These are phyloP conservation scores for Ailanthus altissimus DNA, from an alignment of 345 rosid genomes.

Conservation along the genomic window DNA sequence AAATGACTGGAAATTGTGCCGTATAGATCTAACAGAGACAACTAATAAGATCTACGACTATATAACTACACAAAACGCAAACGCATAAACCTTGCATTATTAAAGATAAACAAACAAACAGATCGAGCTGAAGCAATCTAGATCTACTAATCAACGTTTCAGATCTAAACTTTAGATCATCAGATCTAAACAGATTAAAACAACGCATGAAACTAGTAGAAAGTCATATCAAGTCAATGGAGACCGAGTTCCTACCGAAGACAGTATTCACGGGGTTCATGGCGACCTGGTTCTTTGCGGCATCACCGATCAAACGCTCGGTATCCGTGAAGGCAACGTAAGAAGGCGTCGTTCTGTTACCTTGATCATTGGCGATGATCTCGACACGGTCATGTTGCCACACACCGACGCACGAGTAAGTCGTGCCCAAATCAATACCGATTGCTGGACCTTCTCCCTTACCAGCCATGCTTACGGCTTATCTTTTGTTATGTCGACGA, in stretches of 20 bases:
- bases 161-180: neutral
- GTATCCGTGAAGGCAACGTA: slow-evolving; percentile 67
- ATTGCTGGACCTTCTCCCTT: slow-evolving; percentile 84
- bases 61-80: neutral
- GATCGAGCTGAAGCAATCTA: neutral
- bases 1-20: neutral
- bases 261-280: slow-evolving; percentile 76
- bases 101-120: neutral
- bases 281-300: slow-evolving; percentile 83
- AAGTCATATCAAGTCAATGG: neutral
- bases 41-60: neutral
- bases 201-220: neutral
- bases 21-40: neutral
- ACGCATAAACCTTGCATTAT: neutral
- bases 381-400: slow-evolving; percentile 85
- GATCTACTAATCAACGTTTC: neutral
- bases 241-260: slow-evolving; percentile 45
- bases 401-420: slow-evolving; percentile 75
- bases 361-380: slow-evolving; percentile 79
- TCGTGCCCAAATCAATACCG: slow-evolving; percentile 74
- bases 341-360: slow-evolving; percentile 71
- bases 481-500: slow-evolving; percentile 3
- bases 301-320: slow-evolving; percentile 77
- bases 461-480: slow-evolving; percentile 47
- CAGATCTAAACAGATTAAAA: slow-evolving; percentile 23